phyloP scores from a whole-genome alignment of 2,329 filamentous ascomycete species.

The Emericellopsis cladophorae region DNA sequence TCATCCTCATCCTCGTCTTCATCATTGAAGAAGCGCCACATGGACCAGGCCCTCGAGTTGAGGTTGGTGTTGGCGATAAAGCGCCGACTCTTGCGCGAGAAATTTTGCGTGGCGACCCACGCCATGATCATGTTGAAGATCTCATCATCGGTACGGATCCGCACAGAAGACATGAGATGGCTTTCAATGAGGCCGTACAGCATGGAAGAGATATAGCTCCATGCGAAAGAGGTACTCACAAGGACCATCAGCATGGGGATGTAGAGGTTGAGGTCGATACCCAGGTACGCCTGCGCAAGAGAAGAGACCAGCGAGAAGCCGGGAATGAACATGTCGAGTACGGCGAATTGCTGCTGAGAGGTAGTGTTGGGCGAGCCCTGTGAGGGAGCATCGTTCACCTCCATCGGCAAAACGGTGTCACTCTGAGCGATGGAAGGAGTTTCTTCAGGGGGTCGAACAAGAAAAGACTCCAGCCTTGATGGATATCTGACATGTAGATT shows the following conservation, averaged over 20 bases:
- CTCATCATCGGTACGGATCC: slow-evolving; percentile 57
- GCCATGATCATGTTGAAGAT: slow-evolving; percentile 62
- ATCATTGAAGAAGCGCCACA: slow-evolving; percentile 31
- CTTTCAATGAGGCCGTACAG: slow-evolving; percentile 32
- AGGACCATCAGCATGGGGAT: slow-evolving; percentile 42
- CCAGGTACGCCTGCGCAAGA: slow-evolving; percentile 39
- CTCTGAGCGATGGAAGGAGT: too few species aligned
- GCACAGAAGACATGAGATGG: slow-evolving; percentile 52
- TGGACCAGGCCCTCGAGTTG: slow-evolving; percentile 35
- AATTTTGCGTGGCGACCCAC: slow-evolving; percentile 52
- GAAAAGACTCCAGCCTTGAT: too few species aligned
- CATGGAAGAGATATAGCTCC: slow-evolving; percentile 38
- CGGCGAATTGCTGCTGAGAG: slow-evolving; percentile 20
- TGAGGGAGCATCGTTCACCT: too few species aligned
- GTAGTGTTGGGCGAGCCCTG: too few species aligned
- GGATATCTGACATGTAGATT: too few species aligned
- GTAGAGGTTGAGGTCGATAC: slow-evolving; percentile 50
- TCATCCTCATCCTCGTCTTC: slow-evolving; percentile 33
- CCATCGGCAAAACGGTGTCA: too few species aligned
- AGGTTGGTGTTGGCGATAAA: slow-evolving; percentile 55
- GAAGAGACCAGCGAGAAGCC: slow-evolving; percentile 48
- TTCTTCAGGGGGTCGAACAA: too few species aligned
- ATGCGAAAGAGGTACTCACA: slow-evolving; percentile 33
- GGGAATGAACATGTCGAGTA: slow-evolving; percentile 53
- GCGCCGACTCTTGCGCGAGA: slow-evolving; percentile 43